Conservation (phyloP, 176 grass and related monocot species). For the Hyparrhenia diplandra region DNA sequence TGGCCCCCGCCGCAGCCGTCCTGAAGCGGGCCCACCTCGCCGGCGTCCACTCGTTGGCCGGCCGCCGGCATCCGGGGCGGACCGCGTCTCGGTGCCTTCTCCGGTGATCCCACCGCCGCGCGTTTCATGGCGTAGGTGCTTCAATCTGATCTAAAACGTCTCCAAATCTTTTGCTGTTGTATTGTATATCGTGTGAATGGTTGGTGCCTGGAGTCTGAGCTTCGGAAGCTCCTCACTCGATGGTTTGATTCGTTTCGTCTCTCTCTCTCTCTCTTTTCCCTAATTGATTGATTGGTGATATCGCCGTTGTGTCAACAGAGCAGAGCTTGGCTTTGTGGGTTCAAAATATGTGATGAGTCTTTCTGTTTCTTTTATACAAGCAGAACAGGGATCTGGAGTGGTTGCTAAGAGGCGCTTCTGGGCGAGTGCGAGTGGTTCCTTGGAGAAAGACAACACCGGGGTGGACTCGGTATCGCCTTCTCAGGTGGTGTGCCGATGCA, state of each 20-base stretch:
- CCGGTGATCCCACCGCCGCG: not conserved
- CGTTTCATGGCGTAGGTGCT: conserved; percentile 41
- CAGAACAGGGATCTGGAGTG: conserved; percentile 28
- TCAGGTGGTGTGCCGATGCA: conserved; percentile 38
- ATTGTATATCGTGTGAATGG: not conserved
- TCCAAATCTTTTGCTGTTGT: not conserved
- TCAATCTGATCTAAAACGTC: conserved; percentile 9
- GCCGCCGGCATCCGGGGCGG: not conserved
- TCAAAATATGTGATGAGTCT: not conserved
- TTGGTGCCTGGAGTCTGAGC: too few species aligned
- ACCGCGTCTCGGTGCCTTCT: conserved; percentile 15
- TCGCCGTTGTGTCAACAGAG: not conserved
- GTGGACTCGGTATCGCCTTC: conserved; percentile 2
- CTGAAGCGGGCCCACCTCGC: not conserved
- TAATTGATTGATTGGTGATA: not conserved
- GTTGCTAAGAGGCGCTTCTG: conserved; percentile 5
- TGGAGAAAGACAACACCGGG: conserved; percentile 28
- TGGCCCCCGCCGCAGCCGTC: conserved; percentile 21
- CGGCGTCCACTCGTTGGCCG: not conserved
- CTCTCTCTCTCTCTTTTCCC: not conserved
- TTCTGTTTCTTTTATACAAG: conserved; percentile 13
- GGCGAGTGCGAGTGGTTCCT: conserved; percentile 37
- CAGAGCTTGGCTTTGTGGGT: not conserved
- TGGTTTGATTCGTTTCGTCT: not conserved
- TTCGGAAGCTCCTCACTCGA: too few species aligned